These are phyloP conservation scores for Alternaria tenuissima DNA, from an alignment of 2,329 filamentous ascomycete species.

Conservation along the genomic window DNA sequence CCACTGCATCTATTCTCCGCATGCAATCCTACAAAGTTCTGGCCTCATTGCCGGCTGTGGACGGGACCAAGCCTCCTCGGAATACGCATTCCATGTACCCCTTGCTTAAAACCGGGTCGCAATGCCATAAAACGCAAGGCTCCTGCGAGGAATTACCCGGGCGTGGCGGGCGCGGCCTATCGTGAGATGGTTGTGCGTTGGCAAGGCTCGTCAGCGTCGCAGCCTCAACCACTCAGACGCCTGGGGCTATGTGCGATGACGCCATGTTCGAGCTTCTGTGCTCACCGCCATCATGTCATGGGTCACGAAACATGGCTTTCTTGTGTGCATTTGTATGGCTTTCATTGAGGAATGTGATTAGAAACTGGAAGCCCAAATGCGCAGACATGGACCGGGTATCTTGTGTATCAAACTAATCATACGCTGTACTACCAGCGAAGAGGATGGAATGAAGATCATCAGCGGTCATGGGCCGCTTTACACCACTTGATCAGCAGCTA, in stretches of 20 bases:
- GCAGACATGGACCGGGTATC: constrained; percentile 10
- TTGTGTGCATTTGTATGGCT: background rate
- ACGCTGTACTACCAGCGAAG: constrained; percentile 6
- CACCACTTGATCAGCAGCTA: constrained; percentile 18
- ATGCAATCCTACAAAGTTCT: background rate
- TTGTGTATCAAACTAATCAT: constrained; percentile 1
- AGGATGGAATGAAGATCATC: background rate
- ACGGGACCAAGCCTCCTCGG: constrained; percentile 1
- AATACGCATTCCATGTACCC: background rate
- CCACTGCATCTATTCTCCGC: background rate
- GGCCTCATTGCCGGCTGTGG: background rate
- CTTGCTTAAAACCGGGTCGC: constrained; percentile 5
- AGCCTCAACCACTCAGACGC: constrained; percentile 12
- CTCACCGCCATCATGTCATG: constrained; percentile 27
- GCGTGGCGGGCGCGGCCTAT: constrained; percentile 15
- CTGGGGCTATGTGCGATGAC: constrained; percentile 23
- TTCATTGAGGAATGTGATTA: constrained; percentile 1
- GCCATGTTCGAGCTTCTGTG: constrained; percentile 18
- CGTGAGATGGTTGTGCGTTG: constrained; percentile 25
- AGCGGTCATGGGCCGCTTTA: background rate
- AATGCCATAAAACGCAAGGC: constrained; percentile 11
- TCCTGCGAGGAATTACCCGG: constrained; percentile 9
- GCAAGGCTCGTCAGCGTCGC: constrained; percentile 19
- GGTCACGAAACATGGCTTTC: constrained; percentile 8
- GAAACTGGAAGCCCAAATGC: background rate